Percentiles rank a stretch among this genome's conserved stretches.
Conservation (phyloP, 2,329 filamentous ascomycete species). For the Xylaria sp. region DNA sequence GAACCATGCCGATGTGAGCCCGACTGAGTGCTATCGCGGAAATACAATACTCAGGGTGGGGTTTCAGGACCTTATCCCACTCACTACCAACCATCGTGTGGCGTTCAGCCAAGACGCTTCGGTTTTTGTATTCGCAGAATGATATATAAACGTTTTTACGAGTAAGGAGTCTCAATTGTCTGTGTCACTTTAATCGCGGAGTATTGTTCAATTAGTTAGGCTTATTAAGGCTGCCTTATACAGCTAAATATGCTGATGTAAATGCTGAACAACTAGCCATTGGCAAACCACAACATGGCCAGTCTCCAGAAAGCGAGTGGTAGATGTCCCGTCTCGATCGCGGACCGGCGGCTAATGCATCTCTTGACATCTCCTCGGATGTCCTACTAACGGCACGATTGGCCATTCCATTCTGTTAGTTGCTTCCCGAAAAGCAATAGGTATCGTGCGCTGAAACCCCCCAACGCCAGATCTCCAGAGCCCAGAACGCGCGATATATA, state of each 20-base stretch:
- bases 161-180: neutral
- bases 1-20: conserved; percentile 10
- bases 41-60: conserved; percentile 5
- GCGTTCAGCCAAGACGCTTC: neutral
- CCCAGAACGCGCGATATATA: conserved; percentile 23
- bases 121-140: neutral
- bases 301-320: neutral
- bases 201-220: neutral
- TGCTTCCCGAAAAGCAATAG: conserved; percentile 33
- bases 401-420: conserved; percentile 23
- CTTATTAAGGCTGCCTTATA: neutral
- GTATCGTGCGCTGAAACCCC: conserved; percentile 39
- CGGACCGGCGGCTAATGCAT: neutral
- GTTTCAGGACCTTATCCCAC: conserved; percentile 1
- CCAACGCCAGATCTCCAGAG: conserved; percentile 32
- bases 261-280: neutral
- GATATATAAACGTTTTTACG: neutral
- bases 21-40: conserved; percentile 10
- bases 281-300: neutral
- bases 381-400: neutral
- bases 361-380: conserved; percentile 9
- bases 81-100: neutral
- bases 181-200: neutral
- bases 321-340: neutral
- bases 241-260: neutral